Conservation (phyloP, 2,329 filamentous ascomycete species). For the Epichloe glyceriae region DNA sequence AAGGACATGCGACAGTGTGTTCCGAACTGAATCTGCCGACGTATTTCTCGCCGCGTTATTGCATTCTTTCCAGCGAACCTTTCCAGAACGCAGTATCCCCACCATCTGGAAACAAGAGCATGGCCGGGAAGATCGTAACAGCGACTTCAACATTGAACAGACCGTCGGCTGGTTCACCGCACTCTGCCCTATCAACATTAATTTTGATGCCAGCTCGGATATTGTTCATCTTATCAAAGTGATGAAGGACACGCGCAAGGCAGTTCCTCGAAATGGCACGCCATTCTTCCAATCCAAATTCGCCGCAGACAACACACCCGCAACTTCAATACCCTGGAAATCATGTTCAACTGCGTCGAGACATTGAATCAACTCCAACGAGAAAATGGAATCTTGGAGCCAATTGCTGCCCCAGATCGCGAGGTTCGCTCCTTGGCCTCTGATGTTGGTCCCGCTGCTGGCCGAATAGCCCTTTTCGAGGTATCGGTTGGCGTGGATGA, state of each 20-base stretch:
- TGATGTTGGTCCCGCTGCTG: slow-evolving; percentile 31
- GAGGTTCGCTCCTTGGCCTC: slow-evolving; percentile 25
- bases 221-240: slow-evolving; percentile 37
- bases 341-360: slow-evolving; percentile 45
- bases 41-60: slow-evolving; percentile 40
- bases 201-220: slow-evolving; percentile 31
- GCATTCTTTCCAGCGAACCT: slow-evolving; percentile 42
- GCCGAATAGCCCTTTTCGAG: slow-evolving; percentile 38
- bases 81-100: slow-evolving; percentile 36
- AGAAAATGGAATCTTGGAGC: slow-evolving; percentile 35
- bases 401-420: slow-evolving; percentile 27
- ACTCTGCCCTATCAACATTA: slow-evolving; percentile 36
- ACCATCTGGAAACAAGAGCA: slow-evolving; percentile 42
- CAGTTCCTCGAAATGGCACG: slow-evolving; percentile 30
- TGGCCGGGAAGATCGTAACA: slow-evolving; percentile 31
- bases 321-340: slow-evolving; percentile 38
- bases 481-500: slow-evolving; percentile 34
- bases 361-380: slow-evolving; percentile 34
- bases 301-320: slow-evolving; percentile 19
- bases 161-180: slow-evolving; percentile 51
- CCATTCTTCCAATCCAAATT: slow-evolving; percentile 36
- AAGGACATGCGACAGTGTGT: slow-evolving; percentile 28
- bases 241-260: slow-evolving; percentile 38
- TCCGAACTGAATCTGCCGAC: slow-evolving; percentile 39
- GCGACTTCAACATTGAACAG: slow-evolving; percentile 37